Evolutionary conservation across 2,329 filamentous ascomycete genomes (phyloP), one percentile per base, ranked within the genome.

Genomic region (Piedraia hortae): DNA sequence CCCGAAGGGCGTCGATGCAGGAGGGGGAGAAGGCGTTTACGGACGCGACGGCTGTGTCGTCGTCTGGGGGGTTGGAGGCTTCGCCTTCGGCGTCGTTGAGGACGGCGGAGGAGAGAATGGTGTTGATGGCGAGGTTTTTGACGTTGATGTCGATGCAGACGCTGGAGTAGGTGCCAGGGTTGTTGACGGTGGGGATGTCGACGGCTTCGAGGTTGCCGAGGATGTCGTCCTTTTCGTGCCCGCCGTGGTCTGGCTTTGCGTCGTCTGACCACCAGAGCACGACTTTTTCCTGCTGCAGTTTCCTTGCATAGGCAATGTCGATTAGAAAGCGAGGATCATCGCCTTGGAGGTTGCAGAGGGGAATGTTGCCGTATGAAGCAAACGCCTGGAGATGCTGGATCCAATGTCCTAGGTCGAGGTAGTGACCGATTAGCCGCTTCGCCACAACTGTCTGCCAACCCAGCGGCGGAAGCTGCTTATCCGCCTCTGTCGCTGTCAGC

Each of bases 121-220:
- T 97, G 48, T 97, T 97, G 49, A 97, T 93, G 4, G 78, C 72
- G 8, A 99, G 58, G 38, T 97, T 97, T 20, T 80, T 73, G 21
- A 97, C 64, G 29, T 88, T 77, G 8, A 99, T 49, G 34, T 99
- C 85, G 29, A 97, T 85, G 41, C 85, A 97, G 3, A 97, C 85
- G 0, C 82, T 90, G 1, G 80, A 72, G 43, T 89, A 97, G 0
- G 82, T 88, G 18, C 80, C 82, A 0, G 82, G 73, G 22, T 77
- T 82, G 42, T 97, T 97, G 41, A 90, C 63, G 8, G 70, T 70
- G 1, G 85, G 82, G 77, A 93, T 89, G 27, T 74, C 67, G 6
- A 41, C 32, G 8, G 90, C 73, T 32, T 97, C 82, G 13, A 93
- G 56, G 2, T 73, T 62, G 0, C 73, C 73, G 0, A 73, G 50